phyloP scores from a whole-genome alignment of 2,329 filamentous ascomycete species.

The Metarhizium sp. region DNA sequence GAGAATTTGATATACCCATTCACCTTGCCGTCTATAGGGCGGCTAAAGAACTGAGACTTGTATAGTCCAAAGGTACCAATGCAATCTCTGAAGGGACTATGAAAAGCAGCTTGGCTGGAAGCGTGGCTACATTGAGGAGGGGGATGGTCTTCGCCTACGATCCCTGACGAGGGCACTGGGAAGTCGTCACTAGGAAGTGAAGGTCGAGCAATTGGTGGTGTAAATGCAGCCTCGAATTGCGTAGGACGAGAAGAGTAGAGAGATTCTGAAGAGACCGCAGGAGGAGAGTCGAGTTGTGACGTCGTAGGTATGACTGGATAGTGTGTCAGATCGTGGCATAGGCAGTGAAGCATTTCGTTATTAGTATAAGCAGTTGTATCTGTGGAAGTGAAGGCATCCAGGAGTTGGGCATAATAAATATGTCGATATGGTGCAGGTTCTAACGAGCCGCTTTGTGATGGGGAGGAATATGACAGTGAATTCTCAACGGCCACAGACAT shows the following conservation, averaged over 20 bases:
- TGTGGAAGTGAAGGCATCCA: neutral
- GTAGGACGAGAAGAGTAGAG: neutral
- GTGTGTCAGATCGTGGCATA: slow-evolving; percentile 18
- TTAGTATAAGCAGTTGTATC: neutral
- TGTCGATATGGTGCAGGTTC: neutral
- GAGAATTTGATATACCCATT: slow-evolving; percentile 30
- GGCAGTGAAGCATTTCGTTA: slow-evolving; percentile 17
- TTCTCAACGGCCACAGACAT: neutral
- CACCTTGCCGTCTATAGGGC: slow-evolving; percentile 23
- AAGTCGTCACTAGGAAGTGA: neutral
- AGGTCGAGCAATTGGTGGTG: neutral
- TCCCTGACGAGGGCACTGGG: neutral
- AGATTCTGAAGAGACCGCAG: neutral
- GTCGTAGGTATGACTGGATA: slow-evolving; percentile 15
- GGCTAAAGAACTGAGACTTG: slow-evolving; percentile 14
- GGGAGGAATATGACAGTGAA: neutral
- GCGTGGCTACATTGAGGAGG: slow-evolving; percentile 4
- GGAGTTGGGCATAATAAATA: neutral
- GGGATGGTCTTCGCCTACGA: neutral
- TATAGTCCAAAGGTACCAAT: slow-evolving; percentile 18
- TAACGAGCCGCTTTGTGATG: neutral
- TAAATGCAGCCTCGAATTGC: neutral
- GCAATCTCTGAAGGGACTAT: slow-evolving; percentile 24
- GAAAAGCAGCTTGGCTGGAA: slow-evolving; percentile 6
- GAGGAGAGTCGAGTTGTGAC: slow-evolving; percentile 8